Evolutionary conservation across 2,329 filamentous ascomycete species (phyloP).

Genomic region (Diaporthe sp.): DNA sequence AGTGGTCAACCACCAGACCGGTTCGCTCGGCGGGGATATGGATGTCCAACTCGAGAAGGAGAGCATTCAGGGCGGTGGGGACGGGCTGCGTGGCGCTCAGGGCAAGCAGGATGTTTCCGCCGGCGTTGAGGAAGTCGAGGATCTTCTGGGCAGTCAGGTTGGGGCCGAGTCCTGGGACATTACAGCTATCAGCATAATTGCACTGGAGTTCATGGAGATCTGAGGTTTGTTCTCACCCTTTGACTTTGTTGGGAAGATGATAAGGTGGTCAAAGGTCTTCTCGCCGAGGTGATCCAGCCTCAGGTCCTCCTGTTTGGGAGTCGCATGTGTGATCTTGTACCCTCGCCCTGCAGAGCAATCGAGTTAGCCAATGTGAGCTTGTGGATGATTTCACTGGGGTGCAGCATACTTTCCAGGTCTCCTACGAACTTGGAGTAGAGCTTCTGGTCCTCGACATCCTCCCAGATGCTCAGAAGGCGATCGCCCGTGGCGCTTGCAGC

Average conservation of each 20-base stretch:
- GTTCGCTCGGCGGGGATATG: slow-evolving; percentile 88
- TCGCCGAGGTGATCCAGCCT: slow-evolving; percentile 88
- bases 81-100: slow-evolving; percentile 80
- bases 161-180: slow-evolving; percentile 81
- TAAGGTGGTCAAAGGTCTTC: slow-evolving; percentile 89
- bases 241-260: slow-evolving; percentile 89
- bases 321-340: slow-evolving; percentile 84
- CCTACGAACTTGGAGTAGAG: slow-evolving; percentile 86
- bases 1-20: slow-evolving; percentile 92
- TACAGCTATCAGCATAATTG: neutral
- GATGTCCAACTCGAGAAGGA: slow-evolving; percentile 91
- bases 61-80: slow-evolving; percentile 79
- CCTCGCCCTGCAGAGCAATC: slow-evolving; percentile 75
- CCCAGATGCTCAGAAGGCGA: slow-evolving; percentile 87
- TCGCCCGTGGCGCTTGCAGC: slow-evolving; percentile 85
- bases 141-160: slow-evolving; percentile 87
- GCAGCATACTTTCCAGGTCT: slow-evolving; percentile 75
- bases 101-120: slow-evolving; percentile 91
- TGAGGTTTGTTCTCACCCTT: slow-evolving; percentile 73
- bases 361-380: slow-evolving; percentile 43
- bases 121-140: slow-evolving; percentile 89
- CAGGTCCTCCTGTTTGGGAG: slow-evolving; percentile 83
- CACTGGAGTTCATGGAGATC: neutral
- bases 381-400: neutral
- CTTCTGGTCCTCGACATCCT: slow-evolving; percentile 84